Evolutionary conservation across 169 alveolate species (phyloP), one percentile per base, ranked within the genome.

Genomic region (Hepatocystis sp.): DNA sequence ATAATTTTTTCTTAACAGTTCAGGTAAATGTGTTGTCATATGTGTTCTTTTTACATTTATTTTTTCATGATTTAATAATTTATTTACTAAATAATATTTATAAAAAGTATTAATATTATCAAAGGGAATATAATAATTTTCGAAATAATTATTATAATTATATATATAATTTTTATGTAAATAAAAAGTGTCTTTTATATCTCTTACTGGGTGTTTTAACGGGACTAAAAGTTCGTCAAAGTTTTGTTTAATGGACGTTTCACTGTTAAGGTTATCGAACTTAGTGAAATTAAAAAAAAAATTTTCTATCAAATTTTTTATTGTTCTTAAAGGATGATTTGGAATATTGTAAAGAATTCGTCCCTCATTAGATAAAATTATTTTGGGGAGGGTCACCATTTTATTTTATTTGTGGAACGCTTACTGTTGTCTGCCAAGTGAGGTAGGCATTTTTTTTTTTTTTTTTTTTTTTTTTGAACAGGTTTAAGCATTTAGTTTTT

Each of bases 221-320:
- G 99, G 98, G 0, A 96, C 96, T 46, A 92, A 89, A 7, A 96
- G 85, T 36, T 93, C 95, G 81, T 96, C 99, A 66, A 96, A 96
- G 85, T 97, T 96, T 56, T 95, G 61, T 67, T 85, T 85, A 32
- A 85, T 60, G 4, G 86, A 65, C 23, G 91, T 94, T 5, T 86
- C 67, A 49, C 95, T 94, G 13, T 61, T 66, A 47, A 92, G 85
- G 58, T 91, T 86, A 32, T 88, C 94, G 15, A 78, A 47, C 2
- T 53, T 32, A 52, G 52, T 67, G 23, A 61, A 78, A 23, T 60
- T 46, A n/a, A n/a, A n/a, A 42, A 78, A 78, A 40, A 78, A 78
- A 15, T 32, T 8, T 78, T 78, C 89, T 13, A 78, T 78, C 2
- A 17, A 30, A 19, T 49, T 61, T 78, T 78, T 78, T 34, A 78